These are phyloP conservation scores for Epichloe festucae DNA, from an alignment of 2,329 filamentous ascomycete genomes.

Conservation along the genomic window DNA sequence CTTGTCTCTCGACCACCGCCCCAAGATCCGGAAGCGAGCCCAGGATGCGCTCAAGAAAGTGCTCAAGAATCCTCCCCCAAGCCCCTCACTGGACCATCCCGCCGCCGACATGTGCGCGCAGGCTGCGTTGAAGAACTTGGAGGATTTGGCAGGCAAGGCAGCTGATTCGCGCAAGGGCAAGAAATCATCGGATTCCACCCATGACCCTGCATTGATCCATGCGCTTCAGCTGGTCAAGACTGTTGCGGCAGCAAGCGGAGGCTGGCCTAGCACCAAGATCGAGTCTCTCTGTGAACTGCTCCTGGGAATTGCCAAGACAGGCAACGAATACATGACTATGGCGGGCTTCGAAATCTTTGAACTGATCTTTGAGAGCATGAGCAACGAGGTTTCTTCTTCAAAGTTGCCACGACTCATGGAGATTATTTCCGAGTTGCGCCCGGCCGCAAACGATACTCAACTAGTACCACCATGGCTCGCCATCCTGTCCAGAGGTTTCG, in stretches of 20 bases:
- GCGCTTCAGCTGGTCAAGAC: constrained; percentile 86
- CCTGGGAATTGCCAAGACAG: constrained; percentile 76
- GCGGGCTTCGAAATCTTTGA: constrained; percentile 95
- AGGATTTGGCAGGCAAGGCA: constrained; percentile 56
- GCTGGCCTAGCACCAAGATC: constrained; percentile 95
- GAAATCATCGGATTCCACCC: constrained; percentile 47
- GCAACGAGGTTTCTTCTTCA: constrained; percentile 71
- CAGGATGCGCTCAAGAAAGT: constrained; percentile 80
- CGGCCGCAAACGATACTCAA: constrained; percentile 86
- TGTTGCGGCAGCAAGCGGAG: constrained; percentile 72
- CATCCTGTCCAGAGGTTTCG: constrained; percentile 85
- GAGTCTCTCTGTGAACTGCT: constrained; percentile 83
- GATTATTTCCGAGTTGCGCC: constrained; percentile 82
- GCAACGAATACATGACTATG: constrained; percentile 93
- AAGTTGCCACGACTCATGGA: constrained; percentile 85
- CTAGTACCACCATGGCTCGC: constrained; percentile 94
- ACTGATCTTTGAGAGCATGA: constrained; percentile 87
- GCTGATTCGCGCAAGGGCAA: constrained; percentile 46
- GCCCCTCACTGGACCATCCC: constrained; percentile 84
- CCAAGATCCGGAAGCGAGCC: constrained; percentile 87
- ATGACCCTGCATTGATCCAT: constrained; percentile 81
- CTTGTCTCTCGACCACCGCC: constrained; percentile 72
- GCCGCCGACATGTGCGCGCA: constrained; percentile 94
- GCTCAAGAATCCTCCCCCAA: constrained; percentile 79
- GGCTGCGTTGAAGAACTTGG: constrained; percentile 68